Conservation (phyloP, 345 rosid species). For the Arabidopsis thaliana region DNA sequence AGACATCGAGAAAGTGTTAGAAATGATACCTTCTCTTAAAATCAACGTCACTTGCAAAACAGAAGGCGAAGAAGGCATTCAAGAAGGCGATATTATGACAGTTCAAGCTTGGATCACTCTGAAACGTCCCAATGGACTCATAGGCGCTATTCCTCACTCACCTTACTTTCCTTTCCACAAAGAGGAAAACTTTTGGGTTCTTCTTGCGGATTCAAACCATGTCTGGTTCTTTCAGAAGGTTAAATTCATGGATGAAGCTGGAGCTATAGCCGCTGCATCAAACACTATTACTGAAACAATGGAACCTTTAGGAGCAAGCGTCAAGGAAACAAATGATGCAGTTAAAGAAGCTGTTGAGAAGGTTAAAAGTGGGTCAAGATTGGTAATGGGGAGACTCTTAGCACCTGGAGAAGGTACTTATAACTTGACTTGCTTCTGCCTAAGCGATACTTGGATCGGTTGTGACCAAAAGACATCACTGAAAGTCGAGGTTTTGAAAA, state of each 20-base stretch:
- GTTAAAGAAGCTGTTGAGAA: slow-evolving; percentile 74
- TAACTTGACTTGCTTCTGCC: slow-evolving; percentile 83
- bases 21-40: slow-evolving; percentile 85
- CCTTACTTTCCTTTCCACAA: slow-evolving; percentile 83
- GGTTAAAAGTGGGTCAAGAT: slow-evolving; percentile 82
- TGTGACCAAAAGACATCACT: slow-evolving; percentile 69
- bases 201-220: slow-evolving; percentile 76
- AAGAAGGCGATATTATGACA: slow-evolving; percentile 84
- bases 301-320: slow-evolving; percentile 89
- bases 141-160: slow-evolving; percentile 81
- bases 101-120: slow-evolving; percentile 87
- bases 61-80: slow-evolving; percentile 95
- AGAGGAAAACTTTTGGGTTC: slow-evolving; percentile 92
- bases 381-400: slow-evolving; percentile 85
- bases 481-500: slow-evolving; percentile 78
- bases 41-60: slow-evolving; percentile 83
- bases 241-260: slow-evolving; percentile 91
- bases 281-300: slow-evolving; percentile 49
- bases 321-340: slow-evolving; percentile 60
- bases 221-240: slow-evolving; percentile 94
- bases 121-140: slow-evolving; percentile 73
- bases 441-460: slow-evolving; percentile 93
- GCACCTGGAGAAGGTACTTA: slow-evolving; percentile 86
- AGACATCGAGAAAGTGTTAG: slow-evolving; percentile 76
- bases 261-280: slow-evolving; percentile 76